Conservation (phyloP, 257 asterid species). For the Asclepias syriaca region DNA sequence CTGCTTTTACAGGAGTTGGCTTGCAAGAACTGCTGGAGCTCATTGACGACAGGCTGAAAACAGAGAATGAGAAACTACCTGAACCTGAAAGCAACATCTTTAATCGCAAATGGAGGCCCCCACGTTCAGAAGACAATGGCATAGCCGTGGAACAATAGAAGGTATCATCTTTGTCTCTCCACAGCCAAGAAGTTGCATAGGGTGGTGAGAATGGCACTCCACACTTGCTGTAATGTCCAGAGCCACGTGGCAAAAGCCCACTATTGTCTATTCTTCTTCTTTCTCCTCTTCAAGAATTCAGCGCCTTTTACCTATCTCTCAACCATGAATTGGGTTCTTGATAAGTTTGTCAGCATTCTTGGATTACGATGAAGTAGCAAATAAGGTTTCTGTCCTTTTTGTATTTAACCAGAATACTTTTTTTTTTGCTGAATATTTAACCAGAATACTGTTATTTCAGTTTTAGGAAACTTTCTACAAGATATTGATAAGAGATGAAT, state of each 20-base stretch:
- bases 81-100: slow-evolving; percentile 47
- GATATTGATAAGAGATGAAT: too few species aligned
- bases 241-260: neutral
- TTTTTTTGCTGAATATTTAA: too few species aligned
- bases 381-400: too few species aligned
- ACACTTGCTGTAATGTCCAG: neutral
- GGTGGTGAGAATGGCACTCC: neutral
- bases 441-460: too few species aligned
- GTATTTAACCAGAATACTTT: too few species aligned
- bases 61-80: slow-evolving; percentile 19
- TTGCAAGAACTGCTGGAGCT: slow-evolving; percentile 70
- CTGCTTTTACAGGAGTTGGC: slow-evolving; percentile 81
- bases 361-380: neutral
- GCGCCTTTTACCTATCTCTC: too few species aligned
- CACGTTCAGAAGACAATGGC: slow-evolving; percentile 44
- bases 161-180: neutral
- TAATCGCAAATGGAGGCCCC: slow-evolving; percentile 86
- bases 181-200: neutral
- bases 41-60: slow-evolving; percentile 57
- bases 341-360: neutral
- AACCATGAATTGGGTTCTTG: neutral
- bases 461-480: too few species aligned
- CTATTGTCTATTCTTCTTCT: neutral
- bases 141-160: slow-evolving; percentile 42
- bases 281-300: neutral